These are phyloP conservation scores for Lasiosphaeris hirsuta DNA, from an alignment of 495 filamentous ascomycete genomes.

Conservation along the genomic window DNA sequence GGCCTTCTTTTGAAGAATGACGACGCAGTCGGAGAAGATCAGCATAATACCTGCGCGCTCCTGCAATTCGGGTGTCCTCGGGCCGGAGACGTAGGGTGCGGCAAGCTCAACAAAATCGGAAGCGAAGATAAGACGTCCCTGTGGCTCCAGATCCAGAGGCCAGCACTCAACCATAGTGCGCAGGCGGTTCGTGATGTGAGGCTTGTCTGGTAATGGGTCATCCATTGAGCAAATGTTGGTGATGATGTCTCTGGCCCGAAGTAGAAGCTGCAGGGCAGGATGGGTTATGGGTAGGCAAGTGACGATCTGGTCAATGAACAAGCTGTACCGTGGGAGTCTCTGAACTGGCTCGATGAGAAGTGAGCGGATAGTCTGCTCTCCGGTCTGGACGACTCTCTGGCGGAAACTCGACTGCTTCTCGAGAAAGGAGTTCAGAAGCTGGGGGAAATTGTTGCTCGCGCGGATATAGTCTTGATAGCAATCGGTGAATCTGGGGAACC, in stretches of 20 bases:
- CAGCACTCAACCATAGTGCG: slow-evolving; percentile 74
- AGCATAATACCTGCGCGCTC: slow-evolving; percentile 68
- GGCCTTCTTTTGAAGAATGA: slow-evolving; percentile 66
- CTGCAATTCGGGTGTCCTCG: slow-evolving; percentile 17
- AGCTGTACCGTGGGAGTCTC: slow-evolving; percentile 86
- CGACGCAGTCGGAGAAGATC: slow-evolving; percentile 77
- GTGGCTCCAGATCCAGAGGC: slow-evolving; percentile 68
- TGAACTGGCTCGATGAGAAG: slow-evolving; percentile 95
- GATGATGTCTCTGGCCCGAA: slow-evolving; percentile 85
- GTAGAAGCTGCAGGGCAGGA: slow-evolving; percentile 71
- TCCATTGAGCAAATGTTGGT: slow-evolving; percentile 93
- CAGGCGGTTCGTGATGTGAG: slow-evolving; percentile 66
- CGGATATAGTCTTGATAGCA: slow-evolving; percentile 90
- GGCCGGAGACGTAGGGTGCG: slow-evolving; percentile 57
- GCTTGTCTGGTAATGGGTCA: slow-evolving; percentile 60
- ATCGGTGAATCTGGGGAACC: slow-evolving; percentile 85
- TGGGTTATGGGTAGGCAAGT: slow-evolving; percentile 78
- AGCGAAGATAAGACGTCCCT: slow-evolving; percentile 78
- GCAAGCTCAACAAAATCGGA: slow-evolving; percentile 76
- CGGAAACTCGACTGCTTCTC: slow-evolving; percentile 78
- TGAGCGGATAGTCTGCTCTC: slow-evolving; percentile 89
- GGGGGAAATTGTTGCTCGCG: slow-evolving; percentile 77
- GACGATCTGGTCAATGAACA: slow-evolving; percentile 94
- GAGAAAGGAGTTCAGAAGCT: slow-evolving; percentile 70
- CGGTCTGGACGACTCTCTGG: slow-evolving; percentile 71